These are phyloP conservation scores for Abrus pulchellus DNA, from an alignment of 306 rosid genomes.

Conservation along the genomic window DNA sequence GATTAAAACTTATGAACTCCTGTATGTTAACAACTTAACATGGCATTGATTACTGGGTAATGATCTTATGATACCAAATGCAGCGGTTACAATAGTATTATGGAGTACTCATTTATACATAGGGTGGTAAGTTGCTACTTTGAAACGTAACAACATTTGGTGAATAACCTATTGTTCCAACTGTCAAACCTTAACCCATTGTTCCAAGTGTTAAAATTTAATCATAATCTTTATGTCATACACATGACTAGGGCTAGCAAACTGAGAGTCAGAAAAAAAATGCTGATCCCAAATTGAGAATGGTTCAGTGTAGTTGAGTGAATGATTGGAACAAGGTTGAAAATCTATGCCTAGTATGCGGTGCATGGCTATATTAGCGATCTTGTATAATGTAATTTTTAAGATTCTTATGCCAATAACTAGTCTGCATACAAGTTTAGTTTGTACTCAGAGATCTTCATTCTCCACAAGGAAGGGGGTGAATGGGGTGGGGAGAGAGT, in stretches of 20 bases:
- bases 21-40: background rate
- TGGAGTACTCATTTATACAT: slow-evolving; percentile 9
- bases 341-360: background rate
- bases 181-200: slow-evolving; percentile 4
- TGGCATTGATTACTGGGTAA: slow-evolving; percentile 28
- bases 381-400: background rate
- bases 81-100: background rate
- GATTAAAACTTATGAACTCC: slow-evolving; percentile 16
- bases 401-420: slow-evolving; percentile 15
- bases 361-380: background rate
- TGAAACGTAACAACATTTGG: background rate
- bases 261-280: slow-evolving; percentile 6
- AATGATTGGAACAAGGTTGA: slow-evolving; percentile 11
- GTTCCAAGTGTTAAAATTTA: slow-evolving; percentile 25
- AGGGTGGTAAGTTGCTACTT: slow-evolving; percentile 17
- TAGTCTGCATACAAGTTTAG: slow-evolving; percentile 9
- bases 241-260: background rate
- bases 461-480: background rate
- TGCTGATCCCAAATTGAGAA: background rate
- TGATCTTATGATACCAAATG: slow-evolving; percentile 1
- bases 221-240: slow-evolving; percentile 10
- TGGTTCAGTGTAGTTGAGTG: slow-evolving; percentile 19
- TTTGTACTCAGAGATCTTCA: slow-evolving; percentile 8
- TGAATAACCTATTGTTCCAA: slow-evolving; percentile 16
- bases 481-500: background rate